phyloP scores from a whole-genome alignment of 164 flowering plant genomes.

The Berberis thunbergii region DNA sequence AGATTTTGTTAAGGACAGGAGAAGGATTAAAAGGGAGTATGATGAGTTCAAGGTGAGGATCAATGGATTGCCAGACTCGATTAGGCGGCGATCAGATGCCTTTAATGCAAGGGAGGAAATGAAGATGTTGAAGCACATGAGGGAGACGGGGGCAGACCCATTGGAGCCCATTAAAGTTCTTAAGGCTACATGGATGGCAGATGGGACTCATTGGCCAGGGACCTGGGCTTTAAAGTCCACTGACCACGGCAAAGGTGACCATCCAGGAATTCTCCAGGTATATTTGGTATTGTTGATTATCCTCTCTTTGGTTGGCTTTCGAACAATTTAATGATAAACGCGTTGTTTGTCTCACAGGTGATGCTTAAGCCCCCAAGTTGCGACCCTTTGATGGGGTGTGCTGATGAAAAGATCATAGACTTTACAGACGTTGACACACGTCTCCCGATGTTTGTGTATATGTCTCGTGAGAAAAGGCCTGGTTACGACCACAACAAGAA shows the following conservation, averaged over 20 bases:
- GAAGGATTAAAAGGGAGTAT: constrained; percentile 67
- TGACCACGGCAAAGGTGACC: constrained; percentile 78
- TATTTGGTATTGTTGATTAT: background rate
- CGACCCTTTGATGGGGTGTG: constrained; percentile 30
- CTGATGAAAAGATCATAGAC: constrained; percentile 22
- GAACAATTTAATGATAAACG: background rate
- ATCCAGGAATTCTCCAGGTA: constrained; percentile 79
- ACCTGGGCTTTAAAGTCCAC: constrained; percentile 44
- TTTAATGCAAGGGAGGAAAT: constrained; percentile 85
- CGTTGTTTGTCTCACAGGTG: constrained; percentile 26
- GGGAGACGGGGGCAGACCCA: constrained; percentile 49
- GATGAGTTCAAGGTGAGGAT: constrained; percentile 85
- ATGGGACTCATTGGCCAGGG: constrained; percentile 94
- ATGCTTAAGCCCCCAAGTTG: constrained; percentile 73
- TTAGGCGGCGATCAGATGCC: constrained; percentile 81
- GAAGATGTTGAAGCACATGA: constrained; percentile 57
- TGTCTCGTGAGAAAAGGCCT: constrained; percentile 32
- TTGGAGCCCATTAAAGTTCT: constrained; percentile 42
- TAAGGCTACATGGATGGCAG: constrained; percentile 93
- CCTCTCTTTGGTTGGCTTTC: background rate
- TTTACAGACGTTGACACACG: constrained; percentile 25
- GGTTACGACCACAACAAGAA: constrained; percentile 61
- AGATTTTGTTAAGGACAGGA: constrained; percentile 75
- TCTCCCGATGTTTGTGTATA: constrained; percentile 28
- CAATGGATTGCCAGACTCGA: constrained; percentile 71